Evolutionary conservation across 192 early-diverging fungal species (phyloP), one percentile per base, ranked within the genome.

Genomic region (Coemansia sp.): DNA sequence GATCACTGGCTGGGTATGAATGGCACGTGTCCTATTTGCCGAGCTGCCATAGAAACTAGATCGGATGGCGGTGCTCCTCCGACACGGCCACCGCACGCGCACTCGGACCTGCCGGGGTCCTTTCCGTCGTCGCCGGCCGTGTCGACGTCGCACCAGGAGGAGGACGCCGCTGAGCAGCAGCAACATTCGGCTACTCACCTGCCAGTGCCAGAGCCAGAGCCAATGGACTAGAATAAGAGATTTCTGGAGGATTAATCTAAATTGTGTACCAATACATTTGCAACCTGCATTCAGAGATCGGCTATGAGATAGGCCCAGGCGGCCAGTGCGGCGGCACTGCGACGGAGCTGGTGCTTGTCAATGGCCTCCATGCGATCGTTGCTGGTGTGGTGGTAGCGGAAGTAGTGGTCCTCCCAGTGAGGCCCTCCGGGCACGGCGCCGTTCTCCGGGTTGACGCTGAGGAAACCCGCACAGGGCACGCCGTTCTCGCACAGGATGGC

Each of bases 1-100:
- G 89, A 91, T 48, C 88, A 89, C 37, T 98, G 96, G 96, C 83
- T 98, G 45, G 91, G 91, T 67, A 84, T 96, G 58, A 97, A 96
- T 64, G 95, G 93, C 6, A 93, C 94, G 9, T 96, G 94, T 77
- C 94, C 94, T 21, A 91, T 94, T 24, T 96, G 94, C 63, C 74
- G 88, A 53, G 77, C 84, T 28, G 60, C 74, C 5, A 73, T 88
- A 43, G 83, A 77, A 1, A 46, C 33, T 11, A 60, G 43, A 5
- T 55, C 64, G 2, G 63, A 55, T 26, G 59, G 59, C 10, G 21
- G n/a, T 20, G 45, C 24, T 33, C 45, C 13, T 33, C 21, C 38
- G 10, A 21, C 48, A 7, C 58, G 36, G 20, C 59, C 43, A n/a
- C 16, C 56, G 8, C 37, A 37, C 10, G 50, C 66, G 4, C 79